phyloP scores from a whole-genome alignment of 225 moss, liverwort and hornwort genomes.

The Climacium dendroides region DNA sequence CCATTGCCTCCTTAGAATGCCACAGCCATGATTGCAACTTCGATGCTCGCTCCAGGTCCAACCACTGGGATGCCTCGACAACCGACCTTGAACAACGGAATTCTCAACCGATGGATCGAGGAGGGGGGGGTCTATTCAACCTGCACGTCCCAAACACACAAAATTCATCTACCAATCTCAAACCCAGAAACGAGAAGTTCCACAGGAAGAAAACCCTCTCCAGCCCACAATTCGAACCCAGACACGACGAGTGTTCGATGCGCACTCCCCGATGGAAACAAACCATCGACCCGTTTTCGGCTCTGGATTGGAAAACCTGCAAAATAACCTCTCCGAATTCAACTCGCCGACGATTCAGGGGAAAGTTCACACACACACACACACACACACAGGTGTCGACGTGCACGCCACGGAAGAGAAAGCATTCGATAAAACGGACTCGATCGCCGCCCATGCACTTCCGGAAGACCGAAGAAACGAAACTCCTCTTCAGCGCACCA shows the following conservation, averaged over 20 bases:
- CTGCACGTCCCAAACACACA: neutral
- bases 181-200: neutral
- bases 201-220: neutral
- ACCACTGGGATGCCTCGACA: neutral
- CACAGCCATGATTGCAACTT: constrained; percentile 3
- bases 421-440: neutral
- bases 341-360: neutral
- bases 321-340: neutral
- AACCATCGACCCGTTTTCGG: neutral
- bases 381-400: neutral
- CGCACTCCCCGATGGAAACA: neutral
- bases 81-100: neutral
- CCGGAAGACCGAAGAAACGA: no score
- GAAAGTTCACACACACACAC: neutral
- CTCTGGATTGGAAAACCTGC: neutral
- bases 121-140: neutral
- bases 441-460: neutral
- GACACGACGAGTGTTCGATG: neutral
- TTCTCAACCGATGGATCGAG: neutral
- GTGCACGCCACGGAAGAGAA: neutral
- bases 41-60: neutral
- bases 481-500: neutral
- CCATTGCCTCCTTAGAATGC: constrained; percentile 39
- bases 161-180: neutral
- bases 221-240: neutral